Evolutionary conservation across 2,329 filamentous ascomycete genomes (phyloP), one percentile per base, ranked within the genome.

Genomic region (Rhynchosporium agropyri): DNA sequence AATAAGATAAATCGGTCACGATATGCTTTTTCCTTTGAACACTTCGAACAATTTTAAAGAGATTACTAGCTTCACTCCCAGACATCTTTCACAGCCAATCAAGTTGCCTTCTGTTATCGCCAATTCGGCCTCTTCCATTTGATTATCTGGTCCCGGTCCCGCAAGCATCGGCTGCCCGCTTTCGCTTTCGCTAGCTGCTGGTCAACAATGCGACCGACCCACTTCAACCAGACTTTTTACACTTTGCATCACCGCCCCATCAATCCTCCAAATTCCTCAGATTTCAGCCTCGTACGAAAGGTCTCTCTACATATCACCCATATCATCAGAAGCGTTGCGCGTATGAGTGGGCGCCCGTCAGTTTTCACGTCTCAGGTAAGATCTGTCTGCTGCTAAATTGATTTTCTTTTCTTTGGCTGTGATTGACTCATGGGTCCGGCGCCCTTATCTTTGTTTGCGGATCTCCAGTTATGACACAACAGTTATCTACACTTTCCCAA

Each of bases 331-430:
- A 69, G 51, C 68, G 71, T 69, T 82, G 89, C 87, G 83, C 88
- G 88, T 89, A 92, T 92, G 89, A 89, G 88, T 89, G 89, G 89
- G 83, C 88, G 88, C 84, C 83, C 85, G 80, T 91, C 90, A 79
- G 84, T 89, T 79, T 93, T 92, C 83, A 93, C 90, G 81, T 93
- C 89, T 80, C 90, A 93, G 87, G 89, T 91, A 88, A 60, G 71
- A 10, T 38, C 29, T 48, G n/a, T 53, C 13, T 48, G n/a, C 45
- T 48, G 3, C 38, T 53, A 31, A 53, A 53, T 53, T 38, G 31
- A 53, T 53, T 53, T 38, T n/a, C 33, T 4, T 53, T 38, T 33
- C 10, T 33, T 33, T 53, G 20, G 20, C 20, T 20, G 20, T 1
- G 20, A 20, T 20, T 53, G 50, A 53, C 50, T 53, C 50, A 53